These are phyloP conservation scores for Gossypium raimondii DNA, from an alignment of 345 rosid genomes.

Conservation along the genomic window DNA sequence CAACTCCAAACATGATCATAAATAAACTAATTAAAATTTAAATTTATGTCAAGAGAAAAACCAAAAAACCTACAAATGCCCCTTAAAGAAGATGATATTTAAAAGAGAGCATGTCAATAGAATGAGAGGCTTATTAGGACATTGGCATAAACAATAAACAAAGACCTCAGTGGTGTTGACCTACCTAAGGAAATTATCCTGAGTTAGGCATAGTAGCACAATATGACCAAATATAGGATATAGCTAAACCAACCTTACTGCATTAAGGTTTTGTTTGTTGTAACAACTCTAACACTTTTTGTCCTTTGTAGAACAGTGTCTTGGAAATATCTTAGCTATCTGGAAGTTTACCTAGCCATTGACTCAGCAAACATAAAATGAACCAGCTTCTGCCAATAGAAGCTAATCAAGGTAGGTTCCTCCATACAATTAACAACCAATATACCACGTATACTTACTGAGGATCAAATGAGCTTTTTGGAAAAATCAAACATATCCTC, in stretches of 20 bases:
- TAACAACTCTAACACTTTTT: neutral
- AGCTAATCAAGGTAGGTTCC: constrained; percentile 8
- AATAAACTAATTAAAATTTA: neutral
- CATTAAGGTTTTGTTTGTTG: neutral
- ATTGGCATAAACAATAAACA: neutral
- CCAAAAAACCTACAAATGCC: neutral
- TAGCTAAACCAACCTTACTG: neutral
- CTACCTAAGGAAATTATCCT: neutral
- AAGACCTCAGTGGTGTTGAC: neutral
- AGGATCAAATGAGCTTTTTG: neutral
- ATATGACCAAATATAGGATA: neutral
- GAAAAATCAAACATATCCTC: neutral
- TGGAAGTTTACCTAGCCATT: neutral
- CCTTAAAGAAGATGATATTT: neutral
- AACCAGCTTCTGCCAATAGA: neutral
- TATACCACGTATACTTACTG: neutral
- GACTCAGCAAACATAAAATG: neutral
- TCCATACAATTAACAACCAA: neutral
- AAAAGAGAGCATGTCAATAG: neutral
- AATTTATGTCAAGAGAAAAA: neutral
- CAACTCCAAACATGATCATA: neutral
- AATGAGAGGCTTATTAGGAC: neutral
- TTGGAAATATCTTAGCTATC: neutral
- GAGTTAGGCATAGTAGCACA: neutral
- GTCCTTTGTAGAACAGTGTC: neutral